Conservation (phyloP, 345 rosid species). For the Excoecaria cochinchinensis region DNA sequence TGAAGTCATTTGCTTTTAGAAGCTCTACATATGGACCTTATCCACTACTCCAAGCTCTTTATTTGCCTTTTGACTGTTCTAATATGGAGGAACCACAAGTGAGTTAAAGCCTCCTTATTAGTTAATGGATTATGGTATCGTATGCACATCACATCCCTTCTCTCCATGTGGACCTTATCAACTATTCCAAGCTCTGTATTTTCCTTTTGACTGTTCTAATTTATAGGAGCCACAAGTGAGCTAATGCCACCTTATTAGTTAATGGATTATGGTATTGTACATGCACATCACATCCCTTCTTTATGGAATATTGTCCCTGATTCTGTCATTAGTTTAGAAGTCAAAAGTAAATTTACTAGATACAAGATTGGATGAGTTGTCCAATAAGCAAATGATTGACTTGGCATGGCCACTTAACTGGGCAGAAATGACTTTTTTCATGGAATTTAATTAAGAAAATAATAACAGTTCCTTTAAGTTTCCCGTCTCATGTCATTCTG, state of each 20-base stretch:
- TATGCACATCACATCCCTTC: background rate
- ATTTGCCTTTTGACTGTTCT: background rate
- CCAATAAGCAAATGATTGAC: background rate
- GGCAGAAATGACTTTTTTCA: background rate
- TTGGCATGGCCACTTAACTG: background rate
- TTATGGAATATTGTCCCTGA: background rate
- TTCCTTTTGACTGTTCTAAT: no score
- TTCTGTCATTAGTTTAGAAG: background rate
- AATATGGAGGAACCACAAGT: background rate
- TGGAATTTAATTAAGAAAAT: slow-evolving; percentile 1
- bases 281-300: background rate
- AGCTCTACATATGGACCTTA: background rate
- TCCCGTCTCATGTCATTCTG: slow-evolving; percentile 18
- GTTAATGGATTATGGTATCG: background rate
- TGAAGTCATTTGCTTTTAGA: background rate
- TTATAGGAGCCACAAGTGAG: background rate
- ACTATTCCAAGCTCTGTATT: no score
- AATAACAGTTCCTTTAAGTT: background rate
- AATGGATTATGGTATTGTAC: background rate
- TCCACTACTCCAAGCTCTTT: background rate
- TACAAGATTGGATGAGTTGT: background rate
- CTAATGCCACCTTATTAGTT: background rate
- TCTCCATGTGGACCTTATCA: no score
- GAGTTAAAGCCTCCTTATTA: background rate
- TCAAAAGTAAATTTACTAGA: slow-evolving; percentile 3